These are phyloP conservation scores for Fusarium aywerte DNA, from an alignment of 2,329 filamentous ascomycete genomes.

Conservation along the genomic window DNA sequence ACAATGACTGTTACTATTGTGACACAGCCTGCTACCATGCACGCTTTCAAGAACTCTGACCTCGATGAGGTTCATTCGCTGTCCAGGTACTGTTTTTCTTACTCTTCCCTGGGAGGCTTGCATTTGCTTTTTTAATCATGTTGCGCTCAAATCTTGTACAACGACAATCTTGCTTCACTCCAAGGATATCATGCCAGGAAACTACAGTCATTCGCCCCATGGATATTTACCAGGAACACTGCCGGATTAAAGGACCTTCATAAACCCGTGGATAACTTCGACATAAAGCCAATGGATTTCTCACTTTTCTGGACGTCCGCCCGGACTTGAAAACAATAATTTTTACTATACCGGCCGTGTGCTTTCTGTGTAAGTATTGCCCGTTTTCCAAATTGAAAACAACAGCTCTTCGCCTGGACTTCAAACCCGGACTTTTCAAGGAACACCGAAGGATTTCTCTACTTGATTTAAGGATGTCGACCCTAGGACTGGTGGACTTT, in stretches of 20 bases:
- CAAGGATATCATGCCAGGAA: slow-evolving; percentile 39
- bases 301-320: slow-evolving; percentile 46
- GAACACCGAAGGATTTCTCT: slow-evolving; percentile 32
- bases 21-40: slow-evolving; percentile 62
- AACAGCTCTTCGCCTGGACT: slow-evolving; percentile 38
- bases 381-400: slow-evolving; percentile 46
- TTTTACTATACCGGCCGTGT: slow-evolving; percentile 33
- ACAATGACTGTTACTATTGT: slow-evolving; percentile 62
- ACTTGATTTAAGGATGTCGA: slow-evolving; percentile 36
- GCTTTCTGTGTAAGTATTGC: slow-evolving; percentile 55
- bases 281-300: slow-evolving; percentile 14
- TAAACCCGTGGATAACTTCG: slow-evolving; percentile 5
- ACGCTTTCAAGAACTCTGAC: slow-evolving; percentile 64
- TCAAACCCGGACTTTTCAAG: slow-evolving; percentile 37
- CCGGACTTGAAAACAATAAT: slow-evolving; percentile 49
- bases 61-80: slow-evolving; percentile 70
- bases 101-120: slow-evolving; percentile 56
- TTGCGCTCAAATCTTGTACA: slow-evolving; percentile 48
- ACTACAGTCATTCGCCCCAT: slow-evolving; percentile 17
- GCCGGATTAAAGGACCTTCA: slow-evolving; percentile 20
- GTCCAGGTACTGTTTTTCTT: slow-evolving; percentile 70
- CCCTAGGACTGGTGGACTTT: slow-evolving; percentile 27
- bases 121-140: slow-evolving; percentile 50
- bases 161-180: slow-evolving; percentile 41
- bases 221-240: slow-evolving; percentile 31